Evolutionary conservation across 306 rosid genomes (phyloP).

Genomic region (Rubus parviflorus): DNA sequence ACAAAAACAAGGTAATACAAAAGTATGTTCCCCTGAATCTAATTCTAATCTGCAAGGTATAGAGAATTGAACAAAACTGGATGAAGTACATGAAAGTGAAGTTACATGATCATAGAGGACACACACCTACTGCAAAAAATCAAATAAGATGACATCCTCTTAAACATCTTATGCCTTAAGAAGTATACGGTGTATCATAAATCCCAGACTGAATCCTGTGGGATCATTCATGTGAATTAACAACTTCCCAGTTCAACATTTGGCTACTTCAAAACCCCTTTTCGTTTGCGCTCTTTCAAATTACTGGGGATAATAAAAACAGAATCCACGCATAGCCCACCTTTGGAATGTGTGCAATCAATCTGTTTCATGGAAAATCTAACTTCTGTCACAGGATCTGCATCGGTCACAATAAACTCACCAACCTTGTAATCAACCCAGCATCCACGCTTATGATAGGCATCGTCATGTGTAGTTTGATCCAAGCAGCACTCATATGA

Average conservation of each 20-base stretch:
- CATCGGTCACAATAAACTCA: slow-evolving; percentile 63
- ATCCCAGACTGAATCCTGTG: slow-evolving; percentile 33
- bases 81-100: slow-evolving; percentile 17
- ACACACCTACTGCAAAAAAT: slow-evolving; percentile 39
- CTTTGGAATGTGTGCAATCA: slow-evolving; percentile 94
- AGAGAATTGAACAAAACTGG: slow-evolving; percentile 31
- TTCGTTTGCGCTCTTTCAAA: slow-evolving; percentile 52
- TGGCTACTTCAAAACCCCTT: slow-evolving; percentile 48
- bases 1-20: slow-evolving; percentile 8
- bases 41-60: slow-evolving; percentile 36
- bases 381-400: slow-evolving; percentile 63
- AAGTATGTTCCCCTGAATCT: slow-evolving; percentile 21
- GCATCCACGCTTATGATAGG: slow-evolving; percentile 67
- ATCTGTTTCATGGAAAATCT: slow-evolving; percentile 96
- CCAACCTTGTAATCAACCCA: slow-evolving; percentile 98
- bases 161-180: slow-evolving; percentile 25
- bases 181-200: slow-evolving; percentile 36
- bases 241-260: slow-evolving; percentile 20
- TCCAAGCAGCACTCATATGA: slow-evolving; percentile 66
- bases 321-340: slow-evolving; percentile 93
- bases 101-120: slow-evolving; percentile 31
- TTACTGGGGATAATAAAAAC: slow-evolving; percentile 75
- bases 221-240: slow-evolving; percentile 20
- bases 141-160: slow-evolving; percentile 35
- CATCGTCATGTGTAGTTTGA: slow-evolving; percentile 49